Percentiles rank a stretch among this genome's conserved stretches.
Conservation (phyloP, 106 monocot species). For the Triglochin maritima region DNA sequence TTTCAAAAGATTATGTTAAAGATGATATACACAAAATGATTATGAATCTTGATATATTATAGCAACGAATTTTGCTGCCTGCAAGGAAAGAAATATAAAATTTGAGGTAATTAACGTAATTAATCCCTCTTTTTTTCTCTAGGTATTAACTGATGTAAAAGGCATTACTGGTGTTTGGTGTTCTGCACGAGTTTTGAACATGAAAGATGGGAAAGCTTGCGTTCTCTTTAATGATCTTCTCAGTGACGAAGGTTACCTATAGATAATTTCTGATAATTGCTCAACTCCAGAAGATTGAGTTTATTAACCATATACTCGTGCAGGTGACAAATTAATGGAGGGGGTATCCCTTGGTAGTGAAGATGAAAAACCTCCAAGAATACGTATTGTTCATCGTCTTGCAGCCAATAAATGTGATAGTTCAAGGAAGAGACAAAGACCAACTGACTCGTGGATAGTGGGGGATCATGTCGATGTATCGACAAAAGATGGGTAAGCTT, state of each 20-base stretch:
- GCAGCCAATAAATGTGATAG: conserved; percentile 29
- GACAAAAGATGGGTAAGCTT: conserved; percentile 56
- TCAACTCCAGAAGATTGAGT: too few relatives aligned
- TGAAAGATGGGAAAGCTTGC: conserved; percentile 54
- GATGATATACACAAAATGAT: too few relatives aligned
- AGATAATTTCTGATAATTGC: too few relatives aligned
- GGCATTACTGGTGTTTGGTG: conserved; percentile 58
- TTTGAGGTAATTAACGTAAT: too few relatives aligned
- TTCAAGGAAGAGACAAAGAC: conserved; percentile 65
- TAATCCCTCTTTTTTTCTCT: not conserved
- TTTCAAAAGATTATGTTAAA: too few relatives aligned
- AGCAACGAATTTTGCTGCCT: too few relatives aligned
- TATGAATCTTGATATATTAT: too few relatives aligned
- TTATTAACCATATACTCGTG: too few relatives aligned
- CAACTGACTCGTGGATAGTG: conserved; percentile 38
- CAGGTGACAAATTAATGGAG: conserved; percentile 43
- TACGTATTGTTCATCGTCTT: conserved; percentile 52
- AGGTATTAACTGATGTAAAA: conserved; percentile 59
- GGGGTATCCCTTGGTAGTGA: conserved; percentile 61
- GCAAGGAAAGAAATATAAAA: too few relatives aligned
- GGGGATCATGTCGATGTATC: conserved; percentile 87
- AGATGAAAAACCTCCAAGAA: conserved; percentile 44
- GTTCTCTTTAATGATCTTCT: conserved; percentile 49
- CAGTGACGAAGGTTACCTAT: conserved; percentile 40
- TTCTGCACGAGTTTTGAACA: conserved; percentile 64